Evolutionary conservation across 257 asterid species (phyloP).

Genomic region (Mentha longifolia): DNA sequence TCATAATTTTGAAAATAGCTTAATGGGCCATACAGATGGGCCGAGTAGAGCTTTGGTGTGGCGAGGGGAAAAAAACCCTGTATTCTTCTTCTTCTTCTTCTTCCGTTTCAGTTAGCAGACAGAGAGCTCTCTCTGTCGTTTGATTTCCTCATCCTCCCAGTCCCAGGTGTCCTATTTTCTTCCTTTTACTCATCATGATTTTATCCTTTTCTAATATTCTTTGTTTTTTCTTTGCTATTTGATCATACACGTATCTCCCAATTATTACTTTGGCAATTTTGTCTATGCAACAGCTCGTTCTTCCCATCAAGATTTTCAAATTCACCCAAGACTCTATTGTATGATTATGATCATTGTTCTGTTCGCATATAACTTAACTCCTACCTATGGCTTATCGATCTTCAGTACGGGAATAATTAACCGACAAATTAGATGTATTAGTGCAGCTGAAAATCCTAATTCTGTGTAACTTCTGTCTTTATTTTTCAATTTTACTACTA

Average conservation of each 20-base stretch:
- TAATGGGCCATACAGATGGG: background rate
- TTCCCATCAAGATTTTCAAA: background rate
- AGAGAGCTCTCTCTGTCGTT: slow-evolving; percentile 1
- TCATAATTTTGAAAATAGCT: too few relatives aligned
- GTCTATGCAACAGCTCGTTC: background rate
- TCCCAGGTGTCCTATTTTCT: slow-evolving; percentile 9
- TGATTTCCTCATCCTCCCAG: background rate
- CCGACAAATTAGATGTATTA: background rate
- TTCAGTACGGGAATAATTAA: background rate
- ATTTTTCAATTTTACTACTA: background rate
- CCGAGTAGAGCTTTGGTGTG: background rate
- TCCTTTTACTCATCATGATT: background rate
- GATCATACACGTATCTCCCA: slow-evolving; percentile 2
- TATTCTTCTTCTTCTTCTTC: background rate
- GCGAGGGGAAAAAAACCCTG: slow-evolving; percentile 14
- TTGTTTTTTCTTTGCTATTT: background rate
- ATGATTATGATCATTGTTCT: too few relatives aligned
- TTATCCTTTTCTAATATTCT: background rate
- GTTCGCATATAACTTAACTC: background rate
- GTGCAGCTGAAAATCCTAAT: background rate
- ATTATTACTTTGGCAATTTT: background rate
- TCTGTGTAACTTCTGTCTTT: background rate
- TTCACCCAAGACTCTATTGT: background rate
- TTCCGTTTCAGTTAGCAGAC: slow-evolving; percentile 14
- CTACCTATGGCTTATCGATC: slow-evolving; percentile 6